Percentiles rank a stretch among this genome's conserved stretches.
These are phyloP conservation scores for Strobilomyces confusus DNA, from an alignment of 768 basidiomycete genomes.

Conservation along the genomic window DNA sequence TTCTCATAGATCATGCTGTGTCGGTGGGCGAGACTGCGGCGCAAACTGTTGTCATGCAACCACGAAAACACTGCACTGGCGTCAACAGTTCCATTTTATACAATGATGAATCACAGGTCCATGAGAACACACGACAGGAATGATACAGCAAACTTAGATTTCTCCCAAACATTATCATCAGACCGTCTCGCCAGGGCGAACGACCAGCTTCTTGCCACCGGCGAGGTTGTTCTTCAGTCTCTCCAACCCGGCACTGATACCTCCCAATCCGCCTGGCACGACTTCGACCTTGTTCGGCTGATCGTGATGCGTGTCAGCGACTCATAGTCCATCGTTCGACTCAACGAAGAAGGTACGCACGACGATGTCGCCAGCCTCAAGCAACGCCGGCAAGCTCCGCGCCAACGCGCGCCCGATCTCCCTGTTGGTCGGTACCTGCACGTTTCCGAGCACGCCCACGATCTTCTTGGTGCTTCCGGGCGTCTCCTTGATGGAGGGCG, in stretches of 20 bases:
- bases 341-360: slow-evolving; percentile 2
- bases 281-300: slow-evolving; percentile 24
- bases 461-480: slow-evolving; percentile 17
- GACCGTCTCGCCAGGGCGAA: slow-evolving; percentile 32
- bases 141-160: not conserved
- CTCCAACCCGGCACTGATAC: slow-evolving; percentile 32
- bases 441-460: slow-evolving; percentile 5
- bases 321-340: not conserved
- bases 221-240: slow-evolving; percentile 34
- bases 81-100: not conserved
- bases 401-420: slow-evolving; percentile 14
- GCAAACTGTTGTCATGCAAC: not conserved
- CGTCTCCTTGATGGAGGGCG: slow-evolving; percentile 7
- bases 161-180: not conserved
- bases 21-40: too few species aligned
- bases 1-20: too few species aligned
- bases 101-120: not conserved
- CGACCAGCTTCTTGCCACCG: slow-evolving; percentile 31
- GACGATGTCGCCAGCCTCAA: slow-evolving; percentile 16
- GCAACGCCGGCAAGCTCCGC: slow-evolving; percentile 3
- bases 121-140: not conserved
- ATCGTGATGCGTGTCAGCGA: not conserved
- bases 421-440: slow-evolving; percentile 11
- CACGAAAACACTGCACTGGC: not conserved
- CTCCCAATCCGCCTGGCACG: slow-evolving; percentile 36